These are phyloP conservation scores for Porcisia deanei DNA, from an alignment of 208 protist genomes.

Conservation along the genomic window DNA sequence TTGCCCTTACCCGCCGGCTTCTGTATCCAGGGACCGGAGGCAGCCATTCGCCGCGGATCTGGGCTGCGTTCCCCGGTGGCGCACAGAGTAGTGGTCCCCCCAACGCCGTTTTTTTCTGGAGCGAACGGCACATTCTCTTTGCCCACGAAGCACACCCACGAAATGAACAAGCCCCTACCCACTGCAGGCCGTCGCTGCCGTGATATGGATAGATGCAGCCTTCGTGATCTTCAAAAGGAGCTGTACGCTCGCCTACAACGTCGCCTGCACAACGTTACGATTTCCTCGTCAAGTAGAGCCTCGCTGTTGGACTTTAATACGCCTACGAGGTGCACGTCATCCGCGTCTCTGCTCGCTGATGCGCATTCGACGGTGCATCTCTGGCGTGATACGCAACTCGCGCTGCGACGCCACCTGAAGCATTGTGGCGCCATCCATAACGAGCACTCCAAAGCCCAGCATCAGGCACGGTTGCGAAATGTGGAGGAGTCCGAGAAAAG, in stretches of 20 bases:
- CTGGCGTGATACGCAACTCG: constrained; percentile 5
- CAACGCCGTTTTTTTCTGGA: not conserved
- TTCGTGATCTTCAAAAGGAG: constrained; percentile 16
- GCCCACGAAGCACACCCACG: not conserved
- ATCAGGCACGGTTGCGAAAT: not conserved
- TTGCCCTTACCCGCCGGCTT: not conserved
- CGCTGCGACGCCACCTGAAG: not conserved
- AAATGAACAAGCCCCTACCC: not conserved
- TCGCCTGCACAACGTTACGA: constrained; percentile 1
- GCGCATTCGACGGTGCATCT: constrained; percentile 1
- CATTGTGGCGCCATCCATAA: not conserved
- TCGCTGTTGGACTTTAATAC: not conserved
- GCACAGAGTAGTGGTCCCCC: not conserved
- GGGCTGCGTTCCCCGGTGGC: not conserved
- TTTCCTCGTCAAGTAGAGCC: not conserved
- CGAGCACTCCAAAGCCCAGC: not conserved
- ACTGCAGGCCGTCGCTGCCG: not conserved
- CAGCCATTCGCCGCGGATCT: constrained; percentile 1
- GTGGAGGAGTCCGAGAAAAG: not conserved
- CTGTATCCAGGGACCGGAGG: not conserved
- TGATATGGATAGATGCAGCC: not conserved
- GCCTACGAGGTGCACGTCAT: not conserved
- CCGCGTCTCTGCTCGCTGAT: not conserved
- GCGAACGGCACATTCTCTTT: not conserved
- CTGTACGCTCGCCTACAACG: constrained; percentile 4